Evolutionary conservation across 306 rosid species (phyloP).

Genomic region (Abrus pulchellus): DNA sequence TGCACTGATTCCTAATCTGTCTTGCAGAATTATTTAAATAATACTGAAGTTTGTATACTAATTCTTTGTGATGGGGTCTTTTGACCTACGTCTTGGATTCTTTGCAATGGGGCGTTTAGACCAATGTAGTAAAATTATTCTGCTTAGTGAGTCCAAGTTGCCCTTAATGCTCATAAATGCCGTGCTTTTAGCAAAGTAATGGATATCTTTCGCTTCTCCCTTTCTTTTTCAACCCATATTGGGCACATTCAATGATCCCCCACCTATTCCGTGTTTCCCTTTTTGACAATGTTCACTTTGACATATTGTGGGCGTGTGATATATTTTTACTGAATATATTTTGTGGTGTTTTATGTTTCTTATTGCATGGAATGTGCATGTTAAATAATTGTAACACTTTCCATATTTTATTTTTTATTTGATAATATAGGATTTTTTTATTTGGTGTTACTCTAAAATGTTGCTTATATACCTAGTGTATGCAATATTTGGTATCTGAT

Average conservation of each 20-base stretch:
- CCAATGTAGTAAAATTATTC: background rate
- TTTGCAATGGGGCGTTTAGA: constrained; percentile 27
- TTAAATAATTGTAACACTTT: constrained; percentile 18
- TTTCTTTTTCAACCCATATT: constrained; percentile 1
- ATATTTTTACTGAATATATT: background rate
- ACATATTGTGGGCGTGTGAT: background rate
- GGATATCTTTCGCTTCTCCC: constrained; percentile 19
- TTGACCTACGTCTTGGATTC: constrained; percentile 6
- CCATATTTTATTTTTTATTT: background rate
- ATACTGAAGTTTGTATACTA: constrained; percentile 1
- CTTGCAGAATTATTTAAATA: constrained; percentile 34
- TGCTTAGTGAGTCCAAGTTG: constrained; percentile 9
- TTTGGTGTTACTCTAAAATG: constrained; percentile 44
- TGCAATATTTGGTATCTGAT: constrained; percentile 54
- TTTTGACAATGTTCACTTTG: background rate
- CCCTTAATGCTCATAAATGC: constrained; percentile 1
- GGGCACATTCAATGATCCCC: constrained; percentile 1
- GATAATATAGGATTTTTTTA: constrained; percentile 7
- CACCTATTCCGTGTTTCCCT: background rate
- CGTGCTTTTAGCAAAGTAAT: constrained; percentile 10
- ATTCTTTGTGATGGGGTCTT: constrained; percentile 28
- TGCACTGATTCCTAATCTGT: constrained; percentile 49
- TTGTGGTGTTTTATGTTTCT: background rate
- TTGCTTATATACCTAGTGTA: constrained; percentile 35
- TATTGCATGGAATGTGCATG: constrained; percentile 17